phyloP scores from a whole-genome alignment of 2,329 filamentous ascomycete genomes.

The Helotiales sp. region DNA sequence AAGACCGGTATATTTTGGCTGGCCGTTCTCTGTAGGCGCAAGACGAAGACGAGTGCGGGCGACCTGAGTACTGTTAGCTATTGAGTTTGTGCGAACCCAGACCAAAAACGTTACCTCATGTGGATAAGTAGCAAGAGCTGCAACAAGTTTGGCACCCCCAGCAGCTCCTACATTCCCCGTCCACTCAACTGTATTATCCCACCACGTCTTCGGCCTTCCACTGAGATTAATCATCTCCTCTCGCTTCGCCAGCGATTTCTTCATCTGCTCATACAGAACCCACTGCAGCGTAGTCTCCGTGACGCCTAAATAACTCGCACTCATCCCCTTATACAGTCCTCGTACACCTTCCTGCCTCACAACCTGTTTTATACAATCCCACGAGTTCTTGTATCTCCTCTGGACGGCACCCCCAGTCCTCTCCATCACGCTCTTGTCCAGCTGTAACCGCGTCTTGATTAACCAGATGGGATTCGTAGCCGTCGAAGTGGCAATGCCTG shows the following conservation, averaged over 20 bases:
- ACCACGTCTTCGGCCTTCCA: slow-evolving; percentile 67
- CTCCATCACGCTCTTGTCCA: slow-evolving; percentile 82
- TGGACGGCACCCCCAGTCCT: slow-evolving; percentile 56
- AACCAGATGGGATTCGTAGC: slow-evolving; percentile 97
- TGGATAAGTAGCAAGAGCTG: slow-evolving; percentile 85
- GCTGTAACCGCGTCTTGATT: slow-evolving; percentile 88
- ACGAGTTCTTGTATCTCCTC: slow-evolving; percentile 82
- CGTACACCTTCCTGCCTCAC: slow-evolving; percentile 78
- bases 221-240: slow-evolving; percentile 61
- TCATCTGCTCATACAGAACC: slow-evolving; percentile 94
- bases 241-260: slow-evolving; percentile 70
- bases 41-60: slow-evolving; percentile 84
- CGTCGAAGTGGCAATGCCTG: slow-evolving; percentile 85
- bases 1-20: slow-evolving; percentile 85
- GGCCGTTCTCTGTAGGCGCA: slow-evolving; percentile 73
- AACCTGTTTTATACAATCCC: slow-evolving; percentile 85
- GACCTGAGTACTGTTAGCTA: slow-evolving; percentile 54
- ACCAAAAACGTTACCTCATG: slow-evolving; percentile 71
- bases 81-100: background rate
- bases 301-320: slow-evolving; percentile 88
- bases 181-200: slow-evolving; percentile 79
- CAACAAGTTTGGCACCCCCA: slow-evolving; percentile 83
- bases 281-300: slow-evolving; percentile 90
- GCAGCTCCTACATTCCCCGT: slow-evolving; percentile 80
- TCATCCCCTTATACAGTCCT: slow-evolving; percentile 88